Base-by-base conservation (phyloP, 495 filamentous ascomycete species). In the Entonaema liquescens region DNA sequence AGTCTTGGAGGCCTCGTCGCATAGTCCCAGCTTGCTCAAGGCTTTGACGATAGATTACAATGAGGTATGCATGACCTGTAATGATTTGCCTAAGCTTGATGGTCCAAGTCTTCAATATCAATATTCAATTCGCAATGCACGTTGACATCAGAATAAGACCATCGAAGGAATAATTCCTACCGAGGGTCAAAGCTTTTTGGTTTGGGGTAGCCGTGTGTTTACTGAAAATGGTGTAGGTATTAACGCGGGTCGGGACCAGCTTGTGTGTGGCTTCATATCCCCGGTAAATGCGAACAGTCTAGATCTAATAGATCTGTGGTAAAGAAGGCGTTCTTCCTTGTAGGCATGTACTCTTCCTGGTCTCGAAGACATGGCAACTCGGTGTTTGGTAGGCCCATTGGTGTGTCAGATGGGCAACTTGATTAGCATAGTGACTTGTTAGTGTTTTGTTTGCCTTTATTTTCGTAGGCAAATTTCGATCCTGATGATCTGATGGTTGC, bases 111-210 rank as follows among this genome's bases (percentile, higher is more conserved):
- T 23, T 47, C 19, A 47, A 21, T 3, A 19, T 23, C 42, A 13
- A 47, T 21, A 23, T 23, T 47, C 28, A 19, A 31, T 12, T 64
- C 29, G 13, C 28, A 54, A 67, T 68, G 70, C 70, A 65, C 17
- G 52, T 60, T 72, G 70, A 72, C 70, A 72, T 72, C 70, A 72
- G 65, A 65, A 68, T 72, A 58, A 68, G 65, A 29, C 57, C 65
- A 68, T 52, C 13, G 3, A 28, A 31, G 19, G 44, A 60, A 35
- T 9, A 31, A 47, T 28, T 8, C 23, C 21, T 17, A 35, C 40
- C n/a, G 54, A 38, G 49, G 12, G 54, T 15, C 38, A 59, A 66
- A 17, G 19, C 42, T 57, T 50, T 40, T 26, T 58, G 15, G 29
- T 52, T 49, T 26, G 47, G 47, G 25, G 55, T 40, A 36, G 25